Conservation (phyloP, 2,329 filamentous ascomycete genomes). For the Trichoderma oligosporum region DNA sequence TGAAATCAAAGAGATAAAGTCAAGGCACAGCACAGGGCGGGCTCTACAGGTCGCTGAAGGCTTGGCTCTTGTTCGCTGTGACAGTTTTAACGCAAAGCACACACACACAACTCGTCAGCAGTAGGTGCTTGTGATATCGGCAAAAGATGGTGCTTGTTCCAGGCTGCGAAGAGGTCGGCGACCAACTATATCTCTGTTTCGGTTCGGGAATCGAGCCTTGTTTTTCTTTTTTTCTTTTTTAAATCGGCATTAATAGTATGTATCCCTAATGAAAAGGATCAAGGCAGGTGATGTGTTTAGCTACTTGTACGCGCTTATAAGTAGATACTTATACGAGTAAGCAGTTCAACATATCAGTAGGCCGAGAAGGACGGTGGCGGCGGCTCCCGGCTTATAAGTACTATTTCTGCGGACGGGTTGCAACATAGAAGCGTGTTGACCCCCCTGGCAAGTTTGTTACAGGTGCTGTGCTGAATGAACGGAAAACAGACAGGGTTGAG, state of each 20-base stretch:
- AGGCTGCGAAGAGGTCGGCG: neutral
- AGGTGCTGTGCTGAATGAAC: too few relatives aligned
- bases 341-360: too few relatives aligned
- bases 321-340: too few relatives aligned
- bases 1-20: neutral
- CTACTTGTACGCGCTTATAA: neutral
- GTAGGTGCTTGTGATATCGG: too few relatives aligned
- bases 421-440: neutral
- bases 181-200: neutral
- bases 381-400: conserved; percentile 10
- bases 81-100: too few relatives aligned
- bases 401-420: neutral
- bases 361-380: too few relatives aligned
- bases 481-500: neutral
- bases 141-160: neutral
- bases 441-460: neutral
- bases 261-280: neutral
- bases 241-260: too few relatives aligned
- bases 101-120: too few relatives aligned
- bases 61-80: too few relatives aligned
- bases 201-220: too few relatives aligned
- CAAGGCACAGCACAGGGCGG: neutral
- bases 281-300: neutral
- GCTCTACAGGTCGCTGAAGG: too few relatives aligned
- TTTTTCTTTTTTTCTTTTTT: too few relatives aligned